Conservation (phyloP, 2,329 filamentous ascomycete species). For the Pestalotiopsis fici region DNA sequence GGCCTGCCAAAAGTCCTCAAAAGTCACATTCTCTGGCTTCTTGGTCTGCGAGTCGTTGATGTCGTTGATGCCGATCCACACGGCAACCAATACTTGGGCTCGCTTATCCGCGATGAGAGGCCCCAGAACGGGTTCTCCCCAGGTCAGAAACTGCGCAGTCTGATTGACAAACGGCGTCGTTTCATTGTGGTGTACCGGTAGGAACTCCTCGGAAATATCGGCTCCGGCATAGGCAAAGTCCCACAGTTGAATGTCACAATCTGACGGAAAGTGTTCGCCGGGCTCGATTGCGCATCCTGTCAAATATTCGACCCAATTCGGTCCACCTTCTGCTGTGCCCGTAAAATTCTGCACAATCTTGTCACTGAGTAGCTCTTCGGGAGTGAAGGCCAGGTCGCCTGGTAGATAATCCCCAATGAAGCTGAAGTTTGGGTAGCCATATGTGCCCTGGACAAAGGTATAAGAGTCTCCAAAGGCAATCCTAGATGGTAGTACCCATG, state of each 20-base stretch:
- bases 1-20: slow-evolving; percentile 43
- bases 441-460: neutral
- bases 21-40: slow-evolving; percentile 40
- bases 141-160: slow-evolving; percentile 44
- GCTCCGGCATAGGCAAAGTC: slow-evolving; percentile 56
- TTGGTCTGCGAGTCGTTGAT: slow-evolving; percentile 46
- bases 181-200: slow-evolving; percentile 50
- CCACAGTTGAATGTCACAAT: slow-evolving; percentile 52
- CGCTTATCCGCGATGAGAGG: neutral
- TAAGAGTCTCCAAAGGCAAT: neutral
- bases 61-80: slow-evolving; percentile 61
- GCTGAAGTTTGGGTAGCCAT: neutral
- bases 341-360: slow-evolving; percentile 48
- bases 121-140: slow-evolving; percentile 40
- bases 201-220: slow-evolving; percentile 43
- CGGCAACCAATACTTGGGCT: slow-evolving; percentile 38
- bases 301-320: slow-evolving; percentile 55
- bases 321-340: slow-evolving; percentile 48
- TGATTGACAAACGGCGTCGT: slow-evolving; percentile 49
- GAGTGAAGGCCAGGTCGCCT: slow-evolving; percentile 37
- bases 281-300: slow-evolving; percentile 46
- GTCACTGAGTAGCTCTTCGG: slow-evolving; percentile 38
- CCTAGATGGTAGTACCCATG: neutral
- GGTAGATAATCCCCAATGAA: slow-evolving; percentile 47
- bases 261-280: slow-evolving; percentile 41